Evolutionary conservation across 2,329 filamentous ascomycete species (phyloP).

Genomic region (Hyphodiscus sp.): DNA sequence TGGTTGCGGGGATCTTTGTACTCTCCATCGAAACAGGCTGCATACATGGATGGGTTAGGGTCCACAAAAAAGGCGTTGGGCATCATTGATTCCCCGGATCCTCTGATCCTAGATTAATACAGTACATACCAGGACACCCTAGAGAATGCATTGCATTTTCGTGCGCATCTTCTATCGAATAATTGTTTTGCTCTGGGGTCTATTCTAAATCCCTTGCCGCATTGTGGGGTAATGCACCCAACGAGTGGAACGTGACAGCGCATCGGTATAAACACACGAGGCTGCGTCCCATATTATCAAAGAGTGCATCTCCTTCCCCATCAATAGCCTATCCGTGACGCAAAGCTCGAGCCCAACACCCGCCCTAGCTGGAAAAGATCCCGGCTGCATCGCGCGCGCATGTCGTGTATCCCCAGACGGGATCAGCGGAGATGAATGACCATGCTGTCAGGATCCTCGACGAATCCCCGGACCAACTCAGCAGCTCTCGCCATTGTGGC

Average conservation of each 20-base stretch:
- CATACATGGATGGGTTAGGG: slow-evolving; percentile 3
- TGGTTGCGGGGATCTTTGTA: slow-evolving; percentile 1
- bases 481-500: slow-evolving; percentile 91
- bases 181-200: not conserved
- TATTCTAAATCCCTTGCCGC: not conserved
- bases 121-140: slow-evolving; percentile 5
- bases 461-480: slow-evolving; percentile 66
- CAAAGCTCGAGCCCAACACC: not conserved
- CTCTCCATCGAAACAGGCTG: not conserved
- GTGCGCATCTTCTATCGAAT: not conserved
- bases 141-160: not conserved
- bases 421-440: slow-evolving; percentile 68
- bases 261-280: slow-evolving; percentile 6
- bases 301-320: slow-evolving; percentile 1
- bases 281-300: slow-evolving; percentile 3
- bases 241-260: slow-evolving; percentile 9
- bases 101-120: not conserved
- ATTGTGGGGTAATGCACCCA: slow-evolving; percentile 10
- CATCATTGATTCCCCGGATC: not conserved
- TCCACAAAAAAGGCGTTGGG: slow-evolving; percentile 3
- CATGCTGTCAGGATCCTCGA: slow-evolving; percentile 86
- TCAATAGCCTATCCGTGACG: not conserved
- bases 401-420: not conserved
- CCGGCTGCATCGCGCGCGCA: not conserved
- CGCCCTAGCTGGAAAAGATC: not conserved